Evolutionary conservation across 2,329 filamentous ascomycete species (phyloP), one percentile per base, ranked within the genome.

Genomic region (Beauveria rudraprayagi): DNA sequence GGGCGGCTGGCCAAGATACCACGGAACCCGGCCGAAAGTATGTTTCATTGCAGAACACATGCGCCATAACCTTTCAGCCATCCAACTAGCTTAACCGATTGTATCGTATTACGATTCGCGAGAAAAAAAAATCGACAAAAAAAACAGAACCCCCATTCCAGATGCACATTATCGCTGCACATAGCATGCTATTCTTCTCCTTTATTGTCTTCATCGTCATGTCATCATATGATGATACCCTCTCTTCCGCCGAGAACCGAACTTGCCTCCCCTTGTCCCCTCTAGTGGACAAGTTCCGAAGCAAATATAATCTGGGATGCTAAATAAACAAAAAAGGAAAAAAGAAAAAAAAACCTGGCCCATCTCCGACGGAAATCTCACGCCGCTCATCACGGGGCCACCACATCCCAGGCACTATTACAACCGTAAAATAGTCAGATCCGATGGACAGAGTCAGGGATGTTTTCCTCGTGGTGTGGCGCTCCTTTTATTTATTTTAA

Each of bases 391-490:
- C 54, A 41, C 34, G 24, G 26, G 51, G 40, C 40, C 17, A 16
- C 22, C 17, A 19, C 17, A 10, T 19, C 43, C 30, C 41, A 57
- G 55, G 19, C 28, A 46, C 43, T 34, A 34, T 14, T 57, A 19
- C 30, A 48, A 47, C 55, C 55, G 30, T 47, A 48, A 37, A 47
- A 34, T 22, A 46, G 19, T 43, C 17, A 58, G 56, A 58, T 58
- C 56, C 46, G 56, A 58, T 58, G 56, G 56, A 51, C 34, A 34
- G 46, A 51, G 46, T 50, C 56, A 58, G 56, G 46, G 56, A 58
- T 58, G 51, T 54, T 43, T 52, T 56, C 28, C 56, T 58, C 56
- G 56, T 58, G 56, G 56, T 26, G 56, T 50, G 46, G 56, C 56
- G 28, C 41, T 46, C 17, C 28, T 19, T 17, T n/a, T n/a, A 26